phyloP scores from a whole-genome alignment of 1,139 yeast genomes.

The Blastobotrys apis region DNA sequence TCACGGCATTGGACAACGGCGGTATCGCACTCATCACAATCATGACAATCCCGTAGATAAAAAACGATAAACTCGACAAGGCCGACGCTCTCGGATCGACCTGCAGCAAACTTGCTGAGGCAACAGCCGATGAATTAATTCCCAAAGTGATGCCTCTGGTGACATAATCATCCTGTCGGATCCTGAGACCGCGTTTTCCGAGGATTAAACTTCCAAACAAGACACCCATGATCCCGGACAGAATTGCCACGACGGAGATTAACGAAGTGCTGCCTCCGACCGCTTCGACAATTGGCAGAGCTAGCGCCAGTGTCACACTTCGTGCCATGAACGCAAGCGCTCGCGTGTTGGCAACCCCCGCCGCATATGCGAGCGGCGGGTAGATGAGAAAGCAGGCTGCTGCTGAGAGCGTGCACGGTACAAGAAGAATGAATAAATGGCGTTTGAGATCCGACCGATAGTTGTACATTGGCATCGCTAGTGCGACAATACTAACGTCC shows the following conservation, averaged over 20 bases:
- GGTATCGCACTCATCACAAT: slow-evolving; percentile 60
- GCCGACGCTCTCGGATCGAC: slow-evolving; percentile 79
- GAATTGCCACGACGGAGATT: slow-evolving; percentile 75
- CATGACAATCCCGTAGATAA: slow-evolving; percentile 69
- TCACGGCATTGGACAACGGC: slow-evolving; percentile 41
- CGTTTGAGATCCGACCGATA: slow-evolving; percentile 60
- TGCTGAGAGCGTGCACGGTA: slow-evolving; percentile 57
- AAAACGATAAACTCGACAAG: slow-evolving; percentile 66
- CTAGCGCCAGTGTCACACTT: slow-evolving; percentile 76
- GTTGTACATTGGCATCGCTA: slow-evolving; percentile 73
- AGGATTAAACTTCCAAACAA: slow-evolving; percentile 56
- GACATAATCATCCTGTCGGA: slow-evolving; percentile 62
- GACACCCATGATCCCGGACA: slow-evolving; percentile 75
- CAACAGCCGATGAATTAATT: slow-evolving; percentile 75
- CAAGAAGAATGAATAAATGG: slow-evolving; percentile 55
- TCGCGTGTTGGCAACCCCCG: slow-evolving; percentile 57
- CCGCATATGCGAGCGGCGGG: slow-evolving; percentile 60
- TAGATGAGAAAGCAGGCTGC: slow-evolving; percentile 60
- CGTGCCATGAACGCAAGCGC: slow-evolving; percentile 76
- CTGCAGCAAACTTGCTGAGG: slow-evolving; percentile 67
- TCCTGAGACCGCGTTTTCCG: slow-evolving; percentile 41
- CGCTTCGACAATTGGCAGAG: slow-evolving; percentile 63
- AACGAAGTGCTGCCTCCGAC: slow-evolving; percentile 66
- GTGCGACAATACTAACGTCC: slow-evolving; percentile 72
- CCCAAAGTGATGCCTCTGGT: slow-evolving; percentile 76